phyloP scores from a whole-genome alignment of 2,329 filamentous ascomycete genomes.

The Calonectria fujianensis region DNA sequence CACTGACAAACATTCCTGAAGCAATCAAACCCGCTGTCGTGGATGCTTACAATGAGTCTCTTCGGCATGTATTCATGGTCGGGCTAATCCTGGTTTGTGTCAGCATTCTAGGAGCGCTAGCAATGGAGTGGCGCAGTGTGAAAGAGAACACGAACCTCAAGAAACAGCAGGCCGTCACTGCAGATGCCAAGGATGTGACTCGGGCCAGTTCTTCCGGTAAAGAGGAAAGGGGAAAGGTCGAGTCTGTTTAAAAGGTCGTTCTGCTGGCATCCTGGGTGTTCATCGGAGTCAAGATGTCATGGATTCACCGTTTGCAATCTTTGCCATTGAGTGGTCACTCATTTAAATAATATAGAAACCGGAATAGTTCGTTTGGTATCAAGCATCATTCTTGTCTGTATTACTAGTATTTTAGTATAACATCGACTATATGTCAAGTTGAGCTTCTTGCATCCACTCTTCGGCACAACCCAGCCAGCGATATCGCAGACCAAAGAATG shows the following conservation, averaged over 20 bases:
- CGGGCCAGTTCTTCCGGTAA: too few species aligned
- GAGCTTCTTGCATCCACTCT: background rate
- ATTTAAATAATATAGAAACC: background rate
- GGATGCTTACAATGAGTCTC: conserved; percentile 73
- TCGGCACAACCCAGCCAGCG: background rate
- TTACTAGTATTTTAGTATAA: background rate
- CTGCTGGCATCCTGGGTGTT: too few species aligned
- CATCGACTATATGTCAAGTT: background rate
- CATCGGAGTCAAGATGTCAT: too few species aligned
- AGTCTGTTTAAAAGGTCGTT: background rate
- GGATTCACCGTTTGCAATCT: background rate
- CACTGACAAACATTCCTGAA: conserved; percentile 31
- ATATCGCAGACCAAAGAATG: too few species aligned
- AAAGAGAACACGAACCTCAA: background rate
- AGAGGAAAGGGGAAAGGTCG: background rate
- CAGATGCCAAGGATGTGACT: background rate
- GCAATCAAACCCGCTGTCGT: conserved; percentile 39
- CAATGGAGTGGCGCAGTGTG: conserved; percentile 72
- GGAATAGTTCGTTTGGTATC: background rate
- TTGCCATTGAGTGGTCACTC: background rate
- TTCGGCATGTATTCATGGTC: conserved; percentile 74
- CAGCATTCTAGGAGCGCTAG: conserved; percentile 69
- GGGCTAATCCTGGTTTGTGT: conserved; percentile 68
- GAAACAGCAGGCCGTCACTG: background rate
- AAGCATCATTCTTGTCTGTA: background rate